Base-by-base conservation (phyloP, 257 asterid genomes). In the Primulina tabacum region DNA sequence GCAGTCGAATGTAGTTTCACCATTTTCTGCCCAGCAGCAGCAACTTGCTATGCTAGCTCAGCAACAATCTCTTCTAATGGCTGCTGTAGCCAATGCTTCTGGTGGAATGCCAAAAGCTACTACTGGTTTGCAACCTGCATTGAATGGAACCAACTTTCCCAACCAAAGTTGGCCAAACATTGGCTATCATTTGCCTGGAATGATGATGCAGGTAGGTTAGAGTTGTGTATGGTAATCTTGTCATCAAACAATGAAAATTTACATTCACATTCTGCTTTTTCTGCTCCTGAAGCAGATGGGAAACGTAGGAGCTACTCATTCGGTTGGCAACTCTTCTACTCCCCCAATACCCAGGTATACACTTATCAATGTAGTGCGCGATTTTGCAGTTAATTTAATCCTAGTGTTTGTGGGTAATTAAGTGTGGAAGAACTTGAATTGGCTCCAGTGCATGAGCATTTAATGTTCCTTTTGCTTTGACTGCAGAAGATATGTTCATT, bases 1-100 rank as follows among this genome's bases (percentile, higher is more conserved):
- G 74, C 92, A 89, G 96, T 71, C 89, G 78, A 85, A 87, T 77
- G 70, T 78, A 82, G 90, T 83, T 66, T 89, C 96, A 55, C 96
- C 94, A 18, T 90, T 79, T 66, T 70, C 89, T 64, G 73, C 73
- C 75, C 96, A 90, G 80, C 96, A 90, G 60, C 97, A 90, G 73
- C 97, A 90, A 81, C 82, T 90, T 62, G 96, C 92, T 26, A 85
- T 90, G 90, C 80, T 90, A 78, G 95, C 96, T 24, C 97, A 90
- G 67, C 97, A 90, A 61, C 94, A 90, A 75, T 80, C 95, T 9
- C 81, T 87, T 76, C 77, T 90, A 75, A 74, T 87, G 89, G 94
- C 92, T 61, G 86, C 97, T 59, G 93, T 92, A 40, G 95, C 93
- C 74, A 76, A 79, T 70, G 80, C 83, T 60, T 67, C 86, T 67